phyloP scores from a whole-genome alignment of 176 grass and related monocot species.

The Hyparrhenia diplandra region DNA sequence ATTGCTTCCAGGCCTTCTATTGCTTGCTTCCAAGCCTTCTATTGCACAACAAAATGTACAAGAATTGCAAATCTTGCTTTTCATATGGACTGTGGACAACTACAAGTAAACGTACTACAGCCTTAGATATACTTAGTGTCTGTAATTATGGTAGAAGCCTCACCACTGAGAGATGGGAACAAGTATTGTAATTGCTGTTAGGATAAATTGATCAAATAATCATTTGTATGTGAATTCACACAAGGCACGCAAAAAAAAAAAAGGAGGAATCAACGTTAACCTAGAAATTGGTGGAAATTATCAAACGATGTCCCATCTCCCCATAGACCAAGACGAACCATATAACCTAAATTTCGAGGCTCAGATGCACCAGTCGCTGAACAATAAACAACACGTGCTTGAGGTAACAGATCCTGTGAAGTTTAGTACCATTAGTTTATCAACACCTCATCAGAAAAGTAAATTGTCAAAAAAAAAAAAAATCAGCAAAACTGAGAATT shows the following conservation, averaged over 20 bases:
- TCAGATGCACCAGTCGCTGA: conserved; percentile 97
- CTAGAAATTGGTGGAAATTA: conserved; percentile 79
- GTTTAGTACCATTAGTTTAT: not conserved
- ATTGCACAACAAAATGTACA: conserved; percentile 10
- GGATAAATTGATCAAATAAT: not conserved
- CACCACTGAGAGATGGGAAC: not conserved
- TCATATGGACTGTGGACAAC: not conserved
- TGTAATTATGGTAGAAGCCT: not conserved
- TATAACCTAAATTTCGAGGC: conserved; percentile 93
- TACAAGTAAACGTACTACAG: not conserved
- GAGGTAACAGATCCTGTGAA: conserved; percentile 63
- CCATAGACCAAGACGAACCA: conserved; percentile 95
- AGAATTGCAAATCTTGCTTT: not conserved
- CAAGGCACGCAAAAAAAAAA: not conserved
- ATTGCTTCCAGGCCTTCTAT: too few relatives aligned
- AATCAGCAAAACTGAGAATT: not conserved
- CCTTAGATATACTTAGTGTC: not conserved
- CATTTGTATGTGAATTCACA: not conserved
- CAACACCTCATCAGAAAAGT: not conserved
- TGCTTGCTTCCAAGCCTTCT: not conserved
- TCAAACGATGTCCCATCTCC: conserved; percentile 73
- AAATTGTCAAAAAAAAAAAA: not conserved
- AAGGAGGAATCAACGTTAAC: conserved; percentile 37
- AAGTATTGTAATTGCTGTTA: not conserved
- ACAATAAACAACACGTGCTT: conserved; percentile 87